Evolutionary conservation across 768 basidiomycete species (phyloP).

Genomic region (Phaffia australis): DNA sequence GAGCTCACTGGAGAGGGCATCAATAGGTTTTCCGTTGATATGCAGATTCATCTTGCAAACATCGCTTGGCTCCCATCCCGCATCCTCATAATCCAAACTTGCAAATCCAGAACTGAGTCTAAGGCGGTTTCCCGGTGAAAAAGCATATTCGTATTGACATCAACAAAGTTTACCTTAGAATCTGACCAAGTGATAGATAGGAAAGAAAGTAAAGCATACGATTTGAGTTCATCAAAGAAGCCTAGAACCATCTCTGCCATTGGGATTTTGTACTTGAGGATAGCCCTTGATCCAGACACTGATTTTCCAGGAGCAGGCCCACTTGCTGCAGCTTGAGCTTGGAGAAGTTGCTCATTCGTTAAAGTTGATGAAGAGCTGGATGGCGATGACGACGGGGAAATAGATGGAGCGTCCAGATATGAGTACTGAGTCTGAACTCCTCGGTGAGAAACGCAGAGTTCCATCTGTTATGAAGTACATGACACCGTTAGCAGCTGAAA

Average conservation of each 20-base stretch:
- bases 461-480: conserved; percentile 48
- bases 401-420: conserved; percentile 42
- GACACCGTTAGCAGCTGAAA: neutral
- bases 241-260: conserved; percentile 78
- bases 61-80: conserved; percentile 70
- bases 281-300: conserved; percentile 3
- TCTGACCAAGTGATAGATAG: neutral
- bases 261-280: conserved; percentile 24
- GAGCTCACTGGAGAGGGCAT: conserved; percentile 59
- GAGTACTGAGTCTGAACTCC: conserved; percentile 48
- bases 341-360: neutral
- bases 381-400: neutral
- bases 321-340: neutral
- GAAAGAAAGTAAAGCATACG: conserved; percentile 76
- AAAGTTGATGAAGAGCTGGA: neutral
- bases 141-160: neutral
- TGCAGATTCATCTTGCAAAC: conserved; percentile 70
- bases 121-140: neutral
- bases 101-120: conserved; percentile 22
- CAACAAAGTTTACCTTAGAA: too few species aligned
- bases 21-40: conserved; percentile 77
- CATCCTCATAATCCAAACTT: conserved; percentile 73
- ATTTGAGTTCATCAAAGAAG: conserved; percentile 92
- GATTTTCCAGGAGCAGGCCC: conserved; percentile 9
- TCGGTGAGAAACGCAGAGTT: conserved; percentile 74